Percentiles rank a stretch among this genome's conserved stretches.
These are phyloP conservation scores for Persicaria maculosa DNA, from an alignment of 148 eudicot genomes.

Conservation along the genomic window DNA sequence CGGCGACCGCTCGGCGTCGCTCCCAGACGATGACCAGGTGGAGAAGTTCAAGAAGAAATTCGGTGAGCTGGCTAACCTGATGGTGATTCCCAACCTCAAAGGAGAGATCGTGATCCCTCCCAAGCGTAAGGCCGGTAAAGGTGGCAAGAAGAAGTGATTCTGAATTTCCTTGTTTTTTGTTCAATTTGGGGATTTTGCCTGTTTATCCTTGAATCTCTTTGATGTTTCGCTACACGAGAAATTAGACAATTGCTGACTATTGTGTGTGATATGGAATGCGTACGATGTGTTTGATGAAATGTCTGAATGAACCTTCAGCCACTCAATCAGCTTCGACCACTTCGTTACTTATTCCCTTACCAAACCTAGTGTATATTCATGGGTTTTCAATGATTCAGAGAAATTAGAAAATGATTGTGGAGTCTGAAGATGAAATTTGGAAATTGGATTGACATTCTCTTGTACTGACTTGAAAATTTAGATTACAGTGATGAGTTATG, in stretches of 20 bases:
- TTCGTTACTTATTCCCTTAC: no score
- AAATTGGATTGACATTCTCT: no score
- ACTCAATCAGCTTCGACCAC: no score
- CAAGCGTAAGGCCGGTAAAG: slow-evolving; percentile 31
- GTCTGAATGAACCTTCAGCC: background rate
- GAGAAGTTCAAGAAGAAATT: slow-evolving; percentile 77
- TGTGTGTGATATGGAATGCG: slow-evolving; percentile 3
- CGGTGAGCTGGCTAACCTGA: slow-evolving; percentile 37
- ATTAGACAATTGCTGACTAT: background rate
- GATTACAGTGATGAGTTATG: no score
- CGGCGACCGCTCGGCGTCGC: slow-evolving; percentile 44
- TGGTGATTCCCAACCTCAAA: slow-evolving; percentile 73
- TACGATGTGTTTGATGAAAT: slow-evolving; percentile 8
- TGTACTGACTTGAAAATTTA: no score
- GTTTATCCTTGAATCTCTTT: background rate
- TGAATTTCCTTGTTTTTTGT: background rate
- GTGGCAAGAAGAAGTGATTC: slow-evolving; percentile 31
- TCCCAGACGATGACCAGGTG: slow-evolving; percentile 69
- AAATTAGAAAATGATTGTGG: no score
- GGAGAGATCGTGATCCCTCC: slow-evolving; percentile 84
- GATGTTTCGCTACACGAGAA: background rate
- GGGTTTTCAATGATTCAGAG: background rate
- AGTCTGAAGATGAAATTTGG: no score
- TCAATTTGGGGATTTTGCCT: slow-evolving; percentile 5
- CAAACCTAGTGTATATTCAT: background rate